Evolutionary conservation across 768 basidiomycete genomes (phyloP).

Genomic region (Macrolepiota dolichaula): DNA sequence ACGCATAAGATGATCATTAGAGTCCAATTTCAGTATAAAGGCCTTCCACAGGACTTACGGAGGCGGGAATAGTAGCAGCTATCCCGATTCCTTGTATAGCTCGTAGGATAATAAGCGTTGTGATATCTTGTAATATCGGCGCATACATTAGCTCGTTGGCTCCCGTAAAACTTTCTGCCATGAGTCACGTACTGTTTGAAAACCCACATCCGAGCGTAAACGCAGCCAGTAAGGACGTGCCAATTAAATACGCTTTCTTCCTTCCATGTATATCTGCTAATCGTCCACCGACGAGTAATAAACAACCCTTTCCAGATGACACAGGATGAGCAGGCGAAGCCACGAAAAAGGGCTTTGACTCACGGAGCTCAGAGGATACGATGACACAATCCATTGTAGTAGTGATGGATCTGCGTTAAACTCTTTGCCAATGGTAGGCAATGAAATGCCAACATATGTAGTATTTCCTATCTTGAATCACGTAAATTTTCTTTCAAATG

Average conservation of each 20-base stretch:
- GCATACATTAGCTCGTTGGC: constrained; percentile 29
- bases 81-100: constrained; percentile 75
- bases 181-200: constrained; percentile 34
- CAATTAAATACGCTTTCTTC: constrained; percentile 61
- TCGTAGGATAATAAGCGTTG: constrained; percentile 67
- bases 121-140: constrained; percentile 45
- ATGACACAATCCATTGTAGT: constrained; percentile 65
- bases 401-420: constrained; percentile 46
- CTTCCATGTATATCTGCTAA: constrained; percentile 79
- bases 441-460: constrained; percentile 47
- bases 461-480: constrained; percentile 44
- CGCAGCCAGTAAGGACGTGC: constrained; percentile 47
- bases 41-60: constrained; percentile 36
- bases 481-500: no score
- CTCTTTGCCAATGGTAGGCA: constrained; percentile 47
- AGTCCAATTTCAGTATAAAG: no score
- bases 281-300: constrained; percentile 72
- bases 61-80: constrained; percentile 72
- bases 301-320: constrained; percentile 54
- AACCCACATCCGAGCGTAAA: constrained; percentile 70
- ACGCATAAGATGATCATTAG: no score
- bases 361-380: constrained; percentile 66
- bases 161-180: background rate
- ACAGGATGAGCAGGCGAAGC: background rate
- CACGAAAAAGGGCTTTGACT: background rate